Percentiles rank a stretch among this genome's conserved stretches.
phyloP scores from a whole-genome alignment of 2,329 filamentous ascomycete genomes.

The Fusarium succisae region DNA sequence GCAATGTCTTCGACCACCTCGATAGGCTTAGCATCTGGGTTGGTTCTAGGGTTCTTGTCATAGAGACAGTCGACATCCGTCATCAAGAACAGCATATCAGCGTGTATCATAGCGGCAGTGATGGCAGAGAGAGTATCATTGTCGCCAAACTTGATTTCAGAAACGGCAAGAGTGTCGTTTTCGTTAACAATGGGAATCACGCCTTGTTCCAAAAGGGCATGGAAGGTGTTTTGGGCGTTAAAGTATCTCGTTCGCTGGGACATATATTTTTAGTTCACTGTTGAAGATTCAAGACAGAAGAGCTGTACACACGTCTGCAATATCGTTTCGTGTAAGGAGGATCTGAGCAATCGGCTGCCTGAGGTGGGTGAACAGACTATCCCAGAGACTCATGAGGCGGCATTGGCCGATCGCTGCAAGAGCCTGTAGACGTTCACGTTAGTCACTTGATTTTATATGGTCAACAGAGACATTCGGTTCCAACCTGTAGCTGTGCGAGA shows the following conservation, averaged over 20 bases:
- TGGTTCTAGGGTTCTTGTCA: conserved; percentile 88
- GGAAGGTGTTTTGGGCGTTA: conserved; percentile 96
- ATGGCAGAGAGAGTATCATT: conserved; percentile 98
- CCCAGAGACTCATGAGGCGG: conserved; percentile 94
- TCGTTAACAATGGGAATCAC: conserved; percentile 99
- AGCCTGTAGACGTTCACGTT: conserved; percentile 60
- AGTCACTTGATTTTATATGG: not conserved
- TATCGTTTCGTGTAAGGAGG: conserved; percentile 92
- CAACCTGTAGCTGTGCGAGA: conserved; percentile 83
- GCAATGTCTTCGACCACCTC: conserved; percentile 92
- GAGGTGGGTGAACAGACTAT: conserved; percentile 87
- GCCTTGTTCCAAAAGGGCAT: conserved; percentile 89
- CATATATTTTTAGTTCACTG: not conserved
- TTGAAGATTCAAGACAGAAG: not conserved
- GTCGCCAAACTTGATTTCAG: conserved; percentile 99
- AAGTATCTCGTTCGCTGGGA: conserved; percentile 86
- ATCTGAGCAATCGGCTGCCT: conserved; percentile 94
- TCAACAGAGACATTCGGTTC: not conserved
- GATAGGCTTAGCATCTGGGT: conserved; percentile 88
- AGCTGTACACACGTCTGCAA: conserved; percentile 76
- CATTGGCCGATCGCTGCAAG: conserved; percentile 97
- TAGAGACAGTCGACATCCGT: conserved; percentile 98
- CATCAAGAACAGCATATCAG: conserved; percentile 97
- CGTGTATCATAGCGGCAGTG: conserved; percentile 95
- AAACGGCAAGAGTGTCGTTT: conserved; percentile 95